Base-by-base conservation (phyloP, 805 yeast genomes). In the Kodamaea laetipori region DNA sequence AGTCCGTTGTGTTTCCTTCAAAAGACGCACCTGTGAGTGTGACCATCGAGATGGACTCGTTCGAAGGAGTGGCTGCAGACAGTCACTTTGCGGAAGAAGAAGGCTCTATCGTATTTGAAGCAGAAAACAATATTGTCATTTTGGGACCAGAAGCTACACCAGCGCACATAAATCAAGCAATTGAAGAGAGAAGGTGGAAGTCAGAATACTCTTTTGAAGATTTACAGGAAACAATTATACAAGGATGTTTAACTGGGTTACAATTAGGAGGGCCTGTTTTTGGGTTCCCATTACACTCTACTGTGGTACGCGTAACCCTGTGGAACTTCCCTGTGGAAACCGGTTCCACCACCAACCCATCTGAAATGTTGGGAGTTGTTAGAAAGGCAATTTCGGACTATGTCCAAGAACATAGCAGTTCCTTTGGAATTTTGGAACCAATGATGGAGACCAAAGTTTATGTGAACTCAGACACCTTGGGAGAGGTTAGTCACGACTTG, bases 401-500 rank as follows among this genome's bases (percentile, higher is more conserved):
- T n/a, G 53, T 71, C 8, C 63, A 58, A 2, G 45, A 42, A 4
- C 27, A 47, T 10, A 39, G 37, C 4, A 45, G 48, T 0, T 51
- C 61, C 1, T 80, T 77, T 57, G 74, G 82, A 1, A 61, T 90
- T 1, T 69, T 92, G 61, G 98, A 94, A 63, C 99, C 99, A 0
- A 73, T 86, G 21, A 92, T 94, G 97, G 72, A 76, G 26, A 82
- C 90, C 4, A 71, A 71, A 6, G 81, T 94, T 1, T 77, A 73
- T 40, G 84, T 83, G 2, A 74, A 75, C 42, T 84, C 89, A 23
- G 84, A 78, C 44, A 86, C 84, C 45, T 64, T 92, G 51, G 98
- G 98, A 15, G 74, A 73, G 26, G 94, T 94, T 1, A 76, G 88
- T 30, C 95, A 88, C 53, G 99, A 94, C 58, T 66, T 94, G 41